Evolutionary conservation across 2,329 filamentous ascomycete genomes (phyloP).

Genomic region (Mariannaea sp.): DNA sequence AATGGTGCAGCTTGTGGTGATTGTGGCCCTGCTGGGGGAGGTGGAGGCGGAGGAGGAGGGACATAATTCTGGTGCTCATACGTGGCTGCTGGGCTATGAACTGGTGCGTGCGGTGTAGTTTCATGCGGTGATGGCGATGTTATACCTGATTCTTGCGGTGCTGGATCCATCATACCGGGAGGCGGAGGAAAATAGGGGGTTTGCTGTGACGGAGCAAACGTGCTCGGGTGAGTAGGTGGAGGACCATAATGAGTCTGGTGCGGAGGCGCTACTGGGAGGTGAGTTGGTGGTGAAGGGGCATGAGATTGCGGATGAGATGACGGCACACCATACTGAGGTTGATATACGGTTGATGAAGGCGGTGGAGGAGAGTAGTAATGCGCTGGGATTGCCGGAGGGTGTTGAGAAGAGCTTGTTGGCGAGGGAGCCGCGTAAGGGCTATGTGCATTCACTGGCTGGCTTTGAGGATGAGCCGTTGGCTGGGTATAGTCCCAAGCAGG

Average conservation of each 20-base stretch:
- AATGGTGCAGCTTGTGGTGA: background rate
- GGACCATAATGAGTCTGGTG: conserved; percentile 3
- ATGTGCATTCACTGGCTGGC: background rate
- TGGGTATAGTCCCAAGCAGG: conserved; percentile 13
- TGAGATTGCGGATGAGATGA: background rate
- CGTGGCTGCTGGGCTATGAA: background rate
- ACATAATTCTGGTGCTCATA: background rate
- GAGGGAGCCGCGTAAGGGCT: background rate
- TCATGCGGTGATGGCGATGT: conserved; percentile 1
- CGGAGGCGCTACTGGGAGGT: background rate
- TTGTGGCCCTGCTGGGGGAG: background rate
- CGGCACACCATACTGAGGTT: background rate
- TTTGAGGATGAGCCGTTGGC: background rate
- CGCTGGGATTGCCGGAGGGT: conserved; percentile 5
- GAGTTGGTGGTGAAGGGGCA: background rate
- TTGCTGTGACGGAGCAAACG: conserved; percentile 10
- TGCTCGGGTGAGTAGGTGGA: background rate
- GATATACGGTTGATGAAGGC: conserved; percentile 6
- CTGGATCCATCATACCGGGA: background rate
- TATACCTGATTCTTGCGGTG: conserved; percentile 4
- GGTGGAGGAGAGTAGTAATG: conserved; percentile 9
- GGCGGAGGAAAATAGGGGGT: background rate
- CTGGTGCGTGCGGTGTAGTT: background rate
- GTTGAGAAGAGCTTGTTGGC: background rate
- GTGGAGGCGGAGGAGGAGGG: background rate